Evolutionary conservation across 2,329 filamentous ascomycete genomes (phyloP), one percentile per base, ranked within the genome.

Genomic region (Hansfordia pulvinata): DNA sequence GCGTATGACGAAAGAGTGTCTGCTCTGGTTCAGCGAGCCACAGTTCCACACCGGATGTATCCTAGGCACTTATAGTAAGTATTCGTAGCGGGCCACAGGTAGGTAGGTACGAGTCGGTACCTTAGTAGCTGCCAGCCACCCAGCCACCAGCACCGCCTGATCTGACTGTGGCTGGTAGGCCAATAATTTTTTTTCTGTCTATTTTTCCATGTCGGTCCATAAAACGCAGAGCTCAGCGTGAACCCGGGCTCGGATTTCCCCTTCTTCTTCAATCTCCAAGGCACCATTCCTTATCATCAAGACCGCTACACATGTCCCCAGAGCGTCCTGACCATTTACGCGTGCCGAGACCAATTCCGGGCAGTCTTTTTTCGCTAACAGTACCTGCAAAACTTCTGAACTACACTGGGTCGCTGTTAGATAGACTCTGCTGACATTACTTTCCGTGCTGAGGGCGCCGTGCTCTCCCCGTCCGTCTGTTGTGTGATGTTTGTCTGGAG

Each of bases 281-380:
- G 78, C 81, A 79, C 71, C 60, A 68, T 71, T 77, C 84, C 86
- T 93, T 94, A 94, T 93, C 86, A 71, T 86, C 83, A 85, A 75
- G 70, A 76, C 64, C 69, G 64, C 34, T 31, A 29, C 30, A 31
- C 28, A 63, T 63, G 64, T 56, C 60, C 50, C 56, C 54, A 79
- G 66, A 69, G 75, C 69, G 74, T 77, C 69, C 69, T 83, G 84
- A 86, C 75, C 86, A 93, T 93, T 90, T 68, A 73, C 57, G 57
- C 61, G 74, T 90, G 86, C 82, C 82, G 53, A 93, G 81, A 93
- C 51, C 58, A 47, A 27, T 42, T 48, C 52, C 50, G 35, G 59
- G 76, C 79, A 82, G 79, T 78, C 79, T 81, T 82, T 85, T 85
- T 93, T 85, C 86, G 86, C 86, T 94, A 94, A 81, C 85, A 73